A percentile compares a stretch with the other conserved stretches of the same genome.
Evolutionary conservation across 225 moss, liverwort and hornwort genomes (phyloP).

Genomic region (Thuidium tamariscinum): DNA sequence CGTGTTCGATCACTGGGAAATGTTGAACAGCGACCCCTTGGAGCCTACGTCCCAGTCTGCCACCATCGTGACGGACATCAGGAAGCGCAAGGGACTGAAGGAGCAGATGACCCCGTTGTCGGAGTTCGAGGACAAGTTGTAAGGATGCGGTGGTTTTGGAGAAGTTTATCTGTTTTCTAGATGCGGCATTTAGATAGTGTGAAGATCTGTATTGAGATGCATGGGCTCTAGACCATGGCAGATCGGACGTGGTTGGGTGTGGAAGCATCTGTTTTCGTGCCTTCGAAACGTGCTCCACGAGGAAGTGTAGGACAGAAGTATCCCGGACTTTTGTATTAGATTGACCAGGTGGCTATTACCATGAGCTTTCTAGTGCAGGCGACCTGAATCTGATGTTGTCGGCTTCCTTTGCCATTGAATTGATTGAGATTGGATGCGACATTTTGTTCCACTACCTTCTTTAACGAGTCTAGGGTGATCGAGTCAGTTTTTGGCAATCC

Average conservation of each 20-base stretch:
- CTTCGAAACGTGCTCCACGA: neutral
- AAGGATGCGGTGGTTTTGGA: neutral
- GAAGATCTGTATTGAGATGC: neutral
- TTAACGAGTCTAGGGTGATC: neutral
- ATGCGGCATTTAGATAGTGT: neutral
- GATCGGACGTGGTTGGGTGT: neutral
- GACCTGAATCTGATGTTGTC: neutral
- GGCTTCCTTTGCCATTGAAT: neutral
- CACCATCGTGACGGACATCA: constrained; percentile 20
- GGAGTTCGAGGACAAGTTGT: constrained; percentile 48
- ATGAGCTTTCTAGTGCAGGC: neutral
- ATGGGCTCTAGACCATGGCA: neutral
- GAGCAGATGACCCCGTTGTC: constrained; percentile 47
- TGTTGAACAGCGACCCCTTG: constrained; percentile 38
- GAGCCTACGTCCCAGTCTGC: constrained; percentile 1
- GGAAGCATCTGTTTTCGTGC: neutral
- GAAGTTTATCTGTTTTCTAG: neutral
- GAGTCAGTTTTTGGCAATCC: neutral
- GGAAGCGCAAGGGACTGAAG: constrained; percentile 50
- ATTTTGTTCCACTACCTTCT: neutral
- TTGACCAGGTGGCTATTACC: neutral
- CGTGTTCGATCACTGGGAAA: constrained; percentile 48
- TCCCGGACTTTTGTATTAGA: neutral
- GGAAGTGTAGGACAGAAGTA: neutral
- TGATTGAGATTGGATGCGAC: neutral